These are phyloP conservation scores for Neurospora africana DNA, from an alignment of 495 filamentous ascomycete species.

Conservation along the genomic window DNA sequence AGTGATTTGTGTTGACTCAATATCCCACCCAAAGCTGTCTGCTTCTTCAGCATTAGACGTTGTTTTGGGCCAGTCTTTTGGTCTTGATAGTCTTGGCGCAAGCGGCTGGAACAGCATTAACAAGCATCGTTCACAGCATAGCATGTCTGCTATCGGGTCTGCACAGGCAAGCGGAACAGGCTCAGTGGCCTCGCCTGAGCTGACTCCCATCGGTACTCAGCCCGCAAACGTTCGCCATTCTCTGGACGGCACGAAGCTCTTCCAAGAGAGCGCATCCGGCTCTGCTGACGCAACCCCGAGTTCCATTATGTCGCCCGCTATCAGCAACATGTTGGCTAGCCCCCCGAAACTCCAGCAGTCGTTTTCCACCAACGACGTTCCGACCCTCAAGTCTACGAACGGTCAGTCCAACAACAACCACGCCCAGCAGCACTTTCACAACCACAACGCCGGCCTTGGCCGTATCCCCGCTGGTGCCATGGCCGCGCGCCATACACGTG, in stretches of 20 bases:
- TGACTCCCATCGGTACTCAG: constrained; percentile 32
- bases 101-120: constrained; percentile 55
- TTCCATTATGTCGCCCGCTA: constrained; percentile 26
- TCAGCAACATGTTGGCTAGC: constrained; percentile 36
- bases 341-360: constrained; percentile 71
- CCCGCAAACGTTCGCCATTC: constrained; percentile 45
- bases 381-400: constrained; percentile 58
- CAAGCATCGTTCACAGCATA: constrained; percentile 75
- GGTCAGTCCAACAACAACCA: constrained; percentile 46
- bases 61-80: constrained; percentile 59
- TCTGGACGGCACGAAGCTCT: constrained; percentile 28
- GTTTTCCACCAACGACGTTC: constrained; percentile 81
- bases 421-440: constrained; percentile 68
- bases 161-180: constrained; percentile 23
- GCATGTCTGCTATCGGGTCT: constrained; percentile 56
- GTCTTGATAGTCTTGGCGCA: constrained; percentile 38
- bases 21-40: constrained; percentile 45
- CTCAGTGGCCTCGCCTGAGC: constrained; percentile 24
- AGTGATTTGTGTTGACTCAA: constrained; percentile 6
- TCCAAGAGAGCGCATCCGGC: constrained; percentile 18
- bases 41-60: constrained; percentile 74
- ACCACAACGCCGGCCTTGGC: constrained; percentile 72
- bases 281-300: constrained; percentile 12
- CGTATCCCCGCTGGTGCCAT: constrained; percentile 58
- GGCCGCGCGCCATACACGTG: constrained; percentile 54